Base-by-base conservation (phyloP, 805 yeast species). In the Yamadazyma tumulicola region DNA sequence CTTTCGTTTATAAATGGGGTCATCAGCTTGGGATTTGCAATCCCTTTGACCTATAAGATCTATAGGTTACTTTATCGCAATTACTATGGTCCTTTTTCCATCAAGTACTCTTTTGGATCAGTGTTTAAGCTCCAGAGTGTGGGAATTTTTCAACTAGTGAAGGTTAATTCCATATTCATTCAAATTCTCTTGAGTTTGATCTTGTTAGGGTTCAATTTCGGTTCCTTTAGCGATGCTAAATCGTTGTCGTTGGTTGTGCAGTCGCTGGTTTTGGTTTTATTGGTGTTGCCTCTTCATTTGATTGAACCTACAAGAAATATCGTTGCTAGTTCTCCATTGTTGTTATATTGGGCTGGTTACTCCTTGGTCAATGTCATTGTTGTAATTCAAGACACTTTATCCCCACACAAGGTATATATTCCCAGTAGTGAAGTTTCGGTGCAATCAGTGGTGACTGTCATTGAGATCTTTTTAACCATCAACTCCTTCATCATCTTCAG, bases 281-380 rank as follows among this genome's bases (percentile, higher is more conserved):
- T 66, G 3, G 57, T 69, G 2, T 29, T 65, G 1, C 77, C 78
- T 0, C 47, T 75, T 9, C 73, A 72, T 26, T 35, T 57, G 6
- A 38, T 71, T 12, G 81, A 77, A 42, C 57, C 64, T 6, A 57
- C 67, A 29, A 57, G 64, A 29, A 54, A 60, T 1, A 46, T 63
- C 0, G 50, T 61, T 2, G 69, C 69, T 10, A 49, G 54, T 19
- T 70, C 66, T 2, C 54, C 70, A 0, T 42, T 68, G 16, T 46
- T 70, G 7, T 41, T 66, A 13, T 72, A 54, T 43, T 73, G 77
- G 77, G 15, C 37, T 3, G 8, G 28, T 10, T 34, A 25, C 13
- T 27, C 39, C 6, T 4, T 45, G 6, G 16, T 43, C 11, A 28
- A 29, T 19, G n/a, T 42, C n/a, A 46, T 43, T 11, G 20, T 49